These are phyloP conservation scores for Botrytis byssoidea DNA, from an alignment of 2,329 filamentous ascomycete species.

Conservation along the genomic window DNA sequence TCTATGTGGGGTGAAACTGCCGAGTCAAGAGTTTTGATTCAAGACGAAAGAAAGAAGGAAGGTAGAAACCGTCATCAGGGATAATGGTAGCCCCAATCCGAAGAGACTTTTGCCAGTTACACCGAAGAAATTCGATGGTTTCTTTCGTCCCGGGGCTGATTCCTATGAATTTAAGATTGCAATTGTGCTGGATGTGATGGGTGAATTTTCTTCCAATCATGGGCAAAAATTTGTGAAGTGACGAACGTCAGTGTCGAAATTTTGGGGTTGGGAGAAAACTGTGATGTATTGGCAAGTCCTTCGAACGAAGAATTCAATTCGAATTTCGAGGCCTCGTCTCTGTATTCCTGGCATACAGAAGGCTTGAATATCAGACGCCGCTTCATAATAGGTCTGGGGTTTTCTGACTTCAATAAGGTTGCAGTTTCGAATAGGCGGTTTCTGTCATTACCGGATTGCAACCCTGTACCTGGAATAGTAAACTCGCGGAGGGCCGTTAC, in stretches of 20 bases:
- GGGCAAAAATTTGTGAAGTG: neutral
- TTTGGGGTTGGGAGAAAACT: neutral
- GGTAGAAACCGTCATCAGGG: neutral
- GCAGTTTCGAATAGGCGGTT: no score
- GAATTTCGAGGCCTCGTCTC: neutral
- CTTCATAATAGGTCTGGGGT: no score
- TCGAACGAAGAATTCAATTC: neutral
- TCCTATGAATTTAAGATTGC: neutral
- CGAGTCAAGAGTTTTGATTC: neutral
- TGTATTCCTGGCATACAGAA: neutral
- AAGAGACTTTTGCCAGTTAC: neutral
- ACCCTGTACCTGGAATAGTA: no score
- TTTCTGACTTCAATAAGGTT: rapidly evolving
- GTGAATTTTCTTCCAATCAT: neutral
- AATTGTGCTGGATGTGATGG: neutral
- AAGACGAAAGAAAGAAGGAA: neutral
- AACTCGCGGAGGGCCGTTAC: neutral
- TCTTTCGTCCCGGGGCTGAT: no score
- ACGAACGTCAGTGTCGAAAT: neutral
- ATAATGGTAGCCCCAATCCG: neutral
- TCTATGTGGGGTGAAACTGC: neutral
- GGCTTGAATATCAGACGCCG: neutral
- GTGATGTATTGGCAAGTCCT: neutral
- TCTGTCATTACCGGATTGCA: neutral
- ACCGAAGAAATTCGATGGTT: neutral